Evolutionary conservation across 2,329 filamentous ascomycete species (phyloP).

Genomic region (Aspergillus novoparasiticus): DNA sequence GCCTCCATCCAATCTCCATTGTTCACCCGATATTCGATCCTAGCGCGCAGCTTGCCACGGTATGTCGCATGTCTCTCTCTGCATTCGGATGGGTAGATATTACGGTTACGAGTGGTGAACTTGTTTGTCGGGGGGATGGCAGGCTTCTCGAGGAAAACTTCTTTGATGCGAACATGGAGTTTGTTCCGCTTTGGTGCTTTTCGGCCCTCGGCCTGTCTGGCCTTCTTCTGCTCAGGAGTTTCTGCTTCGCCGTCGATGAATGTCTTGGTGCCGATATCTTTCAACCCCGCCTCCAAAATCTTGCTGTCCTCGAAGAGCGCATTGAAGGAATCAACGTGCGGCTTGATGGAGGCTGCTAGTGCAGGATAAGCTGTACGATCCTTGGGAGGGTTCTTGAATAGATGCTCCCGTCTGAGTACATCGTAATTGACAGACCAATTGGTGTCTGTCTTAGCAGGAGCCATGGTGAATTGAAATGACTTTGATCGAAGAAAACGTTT

Average conservation of each 20-base stretch:
- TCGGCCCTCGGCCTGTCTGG: conserved; percentile 56
- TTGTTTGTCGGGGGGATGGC: conserved; percentile 81
- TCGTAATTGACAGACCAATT: conserved; percentile 86
- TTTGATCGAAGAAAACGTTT: conserved; percentile 1
- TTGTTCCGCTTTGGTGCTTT: conserved; percentile 66
- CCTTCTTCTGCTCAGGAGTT: conserved; percentile 39
- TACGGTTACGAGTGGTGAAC: conserved; percentile 73
- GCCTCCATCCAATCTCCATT: conserved; percentile 82
- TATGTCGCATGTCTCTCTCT: conserved; percentile 92
- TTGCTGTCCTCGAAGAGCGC: conserved; percentile 76
- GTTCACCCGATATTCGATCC: conserved; percentile 84
- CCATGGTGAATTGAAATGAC: conserved; percentile 47
- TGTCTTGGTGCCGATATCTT: conserved; percentile 86
- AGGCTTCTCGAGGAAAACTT: conserved; percentile 81
- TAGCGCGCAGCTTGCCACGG: conserved; percentile 79
- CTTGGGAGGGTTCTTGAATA: conserved; percentile 85
- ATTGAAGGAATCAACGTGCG: conserved; percentile 96
- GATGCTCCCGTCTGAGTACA: conserved; percentile 79
- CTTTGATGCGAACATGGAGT: conserved; percentile 75
- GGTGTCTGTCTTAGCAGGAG: conserved; percentile 61
- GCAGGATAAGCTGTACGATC: conserved; percentile 87
- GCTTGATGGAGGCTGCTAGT: conserved; percentile 80
- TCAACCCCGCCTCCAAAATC: conserved; percentile 72
- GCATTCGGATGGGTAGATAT: conserved; percentile 89
- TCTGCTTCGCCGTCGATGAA: conserved; percentile 76